Evolutionary conservation across 352 stramenopile species (phyloP).

Genomic region (Phytophthora sansomeana): DNA sequence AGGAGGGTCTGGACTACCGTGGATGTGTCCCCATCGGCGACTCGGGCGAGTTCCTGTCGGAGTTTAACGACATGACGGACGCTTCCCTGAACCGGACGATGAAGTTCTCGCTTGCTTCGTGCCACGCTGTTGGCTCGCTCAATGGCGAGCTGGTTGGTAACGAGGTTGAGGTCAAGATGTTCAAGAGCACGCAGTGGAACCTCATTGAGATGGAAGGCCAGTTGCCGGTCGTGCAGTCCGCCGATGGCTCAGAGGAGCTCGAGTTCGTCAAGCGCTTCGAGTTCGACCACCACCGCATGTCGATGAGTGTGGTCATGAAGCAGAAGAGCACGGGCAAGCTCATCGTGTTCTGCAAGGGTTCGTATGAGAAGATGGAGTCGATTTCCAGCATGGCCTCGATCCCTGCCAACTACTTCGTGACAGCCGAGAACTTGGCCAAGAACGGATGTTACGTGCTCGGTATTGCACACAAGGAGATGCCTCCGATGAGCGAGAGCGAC

Average conservation of each 20-base stretch:
- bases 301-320: conserved; percentile 91
- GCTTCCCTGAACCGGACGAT: conserved; percentile 47
- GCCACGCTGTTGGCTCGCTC: conserved; percentile 81
- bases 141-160: conserved; percentile 86
- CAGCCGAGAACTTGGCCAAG: conserved; percentile 65
- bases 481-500: conserved; percentile 36
- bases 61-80: conserved; percentile 70
- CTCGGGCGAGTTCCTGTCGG: conserved; percentile 43
- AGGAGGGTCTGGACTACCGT: conserved; percentile 89
- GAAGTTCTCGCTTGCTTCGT: conserved; percentile 81
- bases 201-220: conserved; percentile 63
- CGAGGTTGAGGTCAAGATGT: conserved; percentile 90
- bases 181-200: conserved; percentile 77
- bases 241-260: conserved; percentile 51
- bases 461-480: conserved; percentile 76
- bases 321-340: conserved; percentile 58
- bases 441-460: conserved; percentile 91
- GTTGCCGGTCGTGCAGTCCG: conserved; percentile 53
- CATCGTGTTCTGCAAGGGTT: conserved; percentile 91
- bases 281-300: conserved; percentile 93
- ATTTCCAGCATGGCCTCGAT: conserved; percentile 60
- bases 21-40: conserved; percentile 65
- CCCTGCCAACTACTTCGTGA: conserved; percentile 75
- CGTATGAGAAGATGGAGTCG: conserved; percentile 85
- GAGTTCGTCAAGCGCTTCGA: conserved; percentile 92